Conservation (phyloP, 2,329 filamentous ascomycete species). For the Ophiobolus disseminans region DNA sequence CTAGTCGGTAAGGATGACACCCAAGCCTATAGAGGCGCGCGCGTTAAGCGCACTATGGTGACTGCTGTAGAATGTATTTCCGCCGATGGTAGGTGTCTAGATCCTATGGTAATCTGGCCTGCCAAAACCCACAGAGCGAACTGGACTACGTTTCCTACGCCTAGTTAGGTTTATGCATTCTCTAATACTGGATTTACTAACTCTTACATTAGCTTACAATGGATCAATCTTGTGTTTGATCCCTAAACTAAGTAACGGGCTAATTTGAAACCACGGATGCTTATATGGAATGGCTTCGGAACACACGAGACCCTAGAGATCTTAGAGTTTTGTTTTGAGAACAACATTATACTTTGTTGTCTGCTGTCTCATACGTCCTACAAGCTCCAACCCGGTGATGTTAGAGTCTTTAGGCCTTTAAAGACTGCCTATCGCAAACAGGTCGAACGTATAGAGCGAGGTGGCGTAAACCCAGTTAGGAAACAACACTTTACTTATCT, state of each 20-base stretch:
- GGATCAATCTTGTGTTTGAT: background rate
- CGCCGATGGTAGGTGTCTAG: conserved; percentile 22
- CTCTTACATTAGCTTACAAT: conserved; percentile 1
- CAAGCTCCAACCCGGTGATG: too few species aligned
- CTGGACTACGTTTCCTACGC: background rate
- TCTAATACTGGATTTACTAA: background rate
- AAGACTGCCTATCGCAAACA: conserved; percentile 14
- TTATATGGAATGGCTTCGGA: too few species aligned
- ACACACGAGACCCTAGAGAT: background rate
- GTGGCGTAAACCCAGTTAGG: background rate
- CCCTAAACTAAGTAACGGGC: background rate
- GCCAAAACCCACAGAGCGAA: conserved; percentile 14
- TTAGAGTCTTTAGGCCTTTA: conserved; percentile 9
- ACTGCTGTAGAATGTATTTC: conserved; percentile 20
- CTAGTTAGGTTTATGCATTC: background rate
- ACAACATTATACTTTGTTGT: conserved; percentile 13
- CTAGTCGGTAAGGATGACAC: conserved; percentile 20
- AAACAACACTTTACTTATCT: conserved; percentile 4
- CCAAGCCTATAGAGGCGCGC: conserved; percentile 15
- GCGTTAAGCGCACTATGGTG: conserved; percentile 21
- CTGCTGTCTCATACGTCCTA: too few species aligned
- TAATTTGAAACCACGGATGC: background rate
- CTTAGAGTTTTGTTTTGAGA: background rate
- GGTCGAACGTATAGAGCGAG: conserved; percentile 14
- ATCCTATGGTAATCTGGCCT: conserved; percentile 24